Percentiles rank a stretch among this genome's conserved stretches.
phyloP scores from a whole-genome alignment of 169 alveolate species.

The Besnoitia besnoiti region DNA sequence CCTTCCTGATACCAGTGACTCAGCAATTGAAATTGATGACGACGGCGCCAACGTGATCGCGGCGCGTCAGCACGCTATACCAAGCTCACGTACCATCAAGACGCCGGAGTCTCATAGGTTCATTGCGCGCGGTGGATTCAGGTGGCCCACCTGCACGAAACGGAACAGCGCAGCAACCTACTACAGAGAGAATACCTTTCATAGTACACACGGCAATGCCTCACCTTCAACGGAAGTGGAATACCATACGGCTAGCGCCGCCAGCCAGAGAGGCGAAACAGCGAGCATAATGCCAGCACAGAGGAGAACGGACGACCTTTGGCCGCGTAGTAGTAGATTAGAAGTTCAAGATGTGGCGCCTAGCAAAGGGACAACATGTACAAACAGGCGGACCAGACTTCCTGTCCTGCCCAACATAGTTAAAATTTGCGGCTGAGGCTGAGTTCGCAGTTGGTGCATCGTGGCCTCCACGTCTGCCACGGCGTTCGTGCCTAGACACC shows the following conservation, averaged over 20 bases:
- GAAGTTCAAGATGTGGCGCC: neutral
- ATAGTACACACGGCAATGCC: no score
- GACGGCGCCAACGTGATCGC: no score
- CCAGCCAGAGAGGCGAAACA: neutral
- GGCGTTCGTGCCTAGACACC: neutral
- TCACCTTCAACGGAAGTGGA: neutral
- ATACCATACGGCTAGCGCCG: neutral
- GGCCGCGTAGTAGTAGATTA: neutral
- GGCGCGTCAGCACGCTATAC: no score
- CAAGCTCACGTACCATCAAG: neutral
- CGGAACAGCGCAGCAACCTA: no score
- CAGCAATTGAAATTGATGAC: no score
- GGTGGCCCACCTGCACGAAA: neutral
- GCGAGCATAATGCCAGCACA: neutral
- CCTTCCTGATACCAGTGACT: no score
- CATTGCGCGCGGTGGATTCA: neutral
- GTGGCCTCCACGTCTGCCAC: neutral
- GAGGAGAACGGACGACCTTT: neutral
- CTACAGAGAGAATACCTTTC: no score
- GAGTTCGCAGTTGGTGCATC: neutral
- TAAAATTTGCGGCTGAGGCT: neutral
- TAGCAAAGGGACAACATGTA: neutral
- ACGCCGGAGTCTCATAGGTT: neutral
- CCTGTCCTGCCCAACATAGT: neutral
- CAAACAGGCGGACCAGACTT: neutral